These are phyloP conservation scores for Fusarium austroafricanum DNA, from an alignment of 2,329 filamentous ascomycete species.

Conservation along the genomic window DNA sequence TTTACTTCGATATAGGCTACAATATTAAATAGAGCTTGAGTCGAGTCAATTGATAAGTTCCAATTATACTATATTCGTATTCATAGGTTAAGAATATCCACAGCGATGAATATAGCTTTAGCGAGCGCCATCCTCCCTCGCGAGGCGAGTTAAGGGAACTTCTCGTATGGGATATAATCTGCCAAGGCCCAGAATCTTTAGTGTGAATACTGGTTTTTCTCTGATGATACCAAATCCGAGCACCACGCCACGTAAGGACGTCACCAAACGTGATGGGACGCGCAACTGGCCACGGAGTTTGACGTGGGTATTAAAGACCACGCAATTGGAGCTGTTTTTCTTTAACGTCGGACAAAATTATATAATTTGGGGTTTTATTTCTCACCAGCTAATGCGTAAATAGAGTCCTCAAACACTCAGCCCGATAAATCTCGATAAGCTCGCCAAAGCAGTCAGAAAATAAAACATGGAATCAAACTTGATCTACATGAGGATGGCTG, in stretches of 20 bases:
- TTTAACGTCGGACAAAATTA: too few relatives aligned
- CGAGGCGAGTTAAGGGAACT: neutral
- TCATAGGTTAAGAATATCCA: neutral
- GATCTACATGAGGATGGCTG: neutral
- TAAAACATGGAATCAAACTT: constrained; percentile 1
- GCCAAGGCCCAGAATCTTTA: neutral
- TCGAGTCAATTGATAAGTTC: too few relatives aligned
- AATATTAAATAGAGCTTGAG: neutral
- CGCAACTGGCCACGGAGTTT: constrained; percentile 22
- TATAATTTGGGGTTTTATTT: neutral
- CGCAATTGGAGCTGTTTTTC: neutral
- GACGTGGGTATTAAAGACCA: neutral
- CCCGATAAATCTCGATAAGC: neutral
- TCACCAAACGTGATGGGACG: constrained; percentile 20
- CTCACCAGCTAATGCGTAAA: neutral
- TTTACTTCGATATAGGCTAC: constrained; percentile 14
- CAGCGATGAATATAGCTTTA: constrained; percentile 6
- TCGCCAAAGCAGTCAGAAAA: neutral
- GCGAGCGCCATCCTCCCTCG: neutral
- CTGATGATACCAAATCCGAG: constrained; percentile 5
- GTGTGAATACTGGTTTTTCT: neutral
- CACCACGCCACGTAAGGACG: constrained; percentile 26
- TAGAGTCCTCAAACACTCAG: neutral
- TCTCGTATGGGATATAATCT: neutral
- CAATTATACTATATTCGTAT: neutral